phyloP scores from a whole-genome alignment of 805 yeast species.

The Lachancea dasiensis region DNA sequence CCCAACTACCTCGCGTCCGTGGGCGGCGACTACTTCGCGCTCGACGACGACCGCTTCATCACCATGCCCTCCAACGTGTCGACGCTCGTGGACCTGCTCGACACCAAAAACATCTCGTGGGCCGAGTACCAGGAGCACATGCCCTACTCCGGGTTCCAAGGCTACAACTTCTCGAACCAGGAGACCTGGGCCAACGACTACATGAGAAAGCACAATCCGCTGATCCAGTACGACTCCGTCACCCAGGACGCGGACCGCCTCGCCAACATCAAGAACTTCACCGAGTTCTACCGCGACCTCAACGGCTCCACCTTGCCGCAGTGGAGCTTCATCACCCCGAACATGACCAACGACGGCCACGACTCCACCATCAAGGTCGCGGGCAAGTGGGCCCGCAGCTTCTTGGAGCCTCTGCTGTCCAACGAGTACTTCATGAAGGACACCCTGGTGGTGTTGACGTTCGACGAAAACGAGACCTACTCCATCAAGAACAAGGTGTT shows the following conservation, averaged over 20 bases:
- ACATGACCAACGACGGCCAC: constrained; percentile 50
- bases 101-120: constrained; percentile 43
- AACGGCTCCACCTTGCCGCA: constrained; percentile 40
- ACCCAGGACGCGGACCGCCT: constrained; percentile 33
- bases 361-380: constrained; percentile 42
- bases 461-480: constrained; percentile 45
- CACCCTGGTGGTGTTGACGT: constrained; percentile 42
- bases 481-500: constrained; percentile 40
- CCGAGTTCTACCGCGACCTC: constrained; percentile 39
- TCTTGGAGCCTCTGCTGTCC: constrained; percentile 39
- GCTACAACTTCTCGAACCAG: constrained; percentile 42
- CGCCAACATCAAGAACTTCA: constrained; percentile 43
- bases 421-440: constrained; percentile 43
- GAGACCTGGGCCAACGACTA: constrained; percentile 40
- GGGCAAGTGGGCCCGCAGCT: constrained; percentile 41
- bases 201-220: constrained; percentile 49
- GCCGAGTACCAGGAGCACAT: constrained; percentile 48
- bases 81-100: constrained; percentile 43
- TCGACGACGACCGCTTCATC: constrained; percentile 41
- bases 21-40: constrained; percentile 47
- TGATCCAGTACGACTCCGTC: constrained; percentile 39
- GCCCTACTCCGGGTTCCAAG: constrained; percentile 49
- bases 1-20: constrained; percentile 47
- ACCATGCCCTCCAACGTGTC: constrained; percentile 42
- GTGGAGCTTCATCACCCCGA: constrained; percentile 49